Conservation (phyloP, 495 filamentous ascomycete genomes). For the Penicillium tannophilum region DNA sequence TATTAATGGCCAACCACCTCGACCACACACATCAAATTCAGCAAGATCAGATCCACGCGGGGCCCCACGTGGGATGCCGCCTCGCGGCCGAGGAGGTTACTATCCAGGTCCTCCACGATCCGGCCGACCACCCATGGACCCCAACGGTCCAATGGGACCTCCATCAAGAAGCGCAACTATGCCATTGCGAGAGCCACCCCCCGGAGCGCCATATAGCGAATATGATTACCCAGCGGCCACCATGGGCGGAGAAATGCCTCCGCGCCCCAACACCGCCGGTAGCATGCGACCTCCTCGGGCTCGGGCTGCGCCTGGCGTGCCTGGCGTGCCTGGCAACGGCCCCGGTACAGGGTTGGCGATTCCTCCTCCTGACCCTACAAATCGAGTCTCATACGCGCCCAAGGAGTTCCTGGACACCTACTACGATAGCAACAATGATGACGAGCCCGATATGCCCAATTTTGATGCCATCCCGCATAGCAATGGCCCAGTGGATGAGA, state of each 20-base stretch:
- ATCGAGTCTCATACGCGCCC: slow-evolving; percentile 31
- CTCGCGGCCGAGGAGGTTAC: slow-evolving; percentile 29
- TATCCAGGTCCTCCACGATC: slow-evolving; percentile 9
- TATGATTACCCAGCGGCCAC: slow-evolving; percentile 22
- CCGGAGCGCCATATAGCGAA: slow-evolving; percentile 39
- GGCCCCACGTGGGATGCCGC: slow-evolving; percentile 29
- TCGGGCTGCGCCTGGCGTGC: neutral
- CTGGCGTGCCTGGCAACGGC: slow-evolving; percentile 1
- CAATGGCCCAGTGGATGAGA: slow-evolving; percentile 50
- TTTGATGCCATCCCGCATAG: slow-evolving; percentile 65
- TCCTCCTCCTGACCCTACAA: slow-evolving; percentile 22
- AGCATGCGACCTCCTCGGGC: slow-evolving; percentile 21
- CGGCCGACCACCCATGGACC: slow-evolving; percentile 7
- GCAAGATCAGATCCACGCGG: slow-evolving; percentile 32
- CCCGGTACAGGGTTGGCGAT: slow-evolving; percentile 21
- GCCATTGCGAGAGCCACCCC: slow-evolving; percentile 28
- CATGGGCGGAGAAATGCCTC: slow-evolving; percentile 20
- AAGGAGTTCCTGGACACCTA: slow-evolving; percentile 46
- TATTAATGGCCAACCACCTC: slow-evolving; percentile 46
- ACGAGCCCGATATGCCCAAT: slow-evolving; percentile 77
- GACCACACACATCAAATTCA: slow-evolving; percentile 44
- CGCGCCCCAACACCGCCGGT: slow-evolving; percentile 33
- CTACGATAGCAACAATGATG: slow-evolving; percentile 43
- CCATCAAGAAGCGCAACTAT: slow-evolving; percentile 43
- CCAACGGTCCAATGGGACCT: slow-evolving; percentile 21